phyloP scores from a whole-genome alignment of 2,329 filamentous ascomycete genomes.

The Cadophora gregata region DNA sequence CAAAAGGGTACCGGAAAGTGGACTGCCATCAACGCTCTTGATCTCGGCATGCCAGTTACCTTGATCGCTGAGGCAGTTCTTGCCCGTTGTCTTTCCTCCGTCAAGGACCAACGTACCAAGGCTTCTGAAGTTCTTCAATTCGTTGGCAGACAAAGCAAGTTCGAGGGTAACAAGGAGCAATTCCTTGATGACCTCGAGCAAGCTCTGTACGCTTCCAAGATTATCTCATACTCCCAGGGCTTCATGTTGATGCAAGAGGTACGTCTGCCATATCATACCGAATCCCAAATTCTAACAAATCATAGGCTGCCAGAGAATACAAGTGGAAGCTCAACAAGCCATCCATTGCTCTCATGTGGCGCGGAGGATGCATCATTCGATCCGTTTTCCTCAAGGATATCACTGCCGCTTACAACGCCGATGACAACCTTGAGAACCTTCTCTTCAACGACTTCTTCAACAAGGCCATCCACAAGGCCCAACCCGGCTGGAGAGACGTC shows the following conservation, averaged over 20 bases:
- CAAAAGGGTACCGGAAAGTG: constrained; percentile 99
- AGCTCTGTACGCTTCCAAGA: constrained; percentile 99
- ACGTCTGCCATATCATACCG: constrained; percentile 46
- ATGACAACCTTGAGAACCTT: constrained; percentile 96
- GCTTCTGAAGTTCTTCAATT: constrained; percentile 79
- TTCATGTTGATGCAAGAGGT: constrained; percentile 99
- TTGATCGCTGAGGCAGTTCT: constrained; percentile 98
- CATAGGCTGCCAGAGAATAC: constrained; percentile 91
- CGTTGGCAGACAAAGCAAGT: constrained; percentile 76
- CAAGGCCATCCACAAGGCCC: constrained; percentile 96
- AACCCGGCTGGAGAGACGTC: constrained; percentile 89
- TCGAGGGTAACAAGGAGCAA: constrained; percentile 88
- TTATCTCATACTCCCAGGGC: constrained; percentile 98
- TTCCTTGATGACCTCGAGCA: constrained; percentile 98
- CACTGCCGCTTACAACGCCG: constrained; percentile 91
- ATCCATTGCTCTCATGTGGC: constrained; percentile 99
- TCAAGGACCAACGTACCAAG: constrained; percentile 90
- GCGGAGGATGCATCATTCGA: constrained; percentile 99
- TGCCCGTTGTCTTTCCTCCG: constrained; percentile 87
- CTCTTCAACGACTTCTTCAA: constrained; percentile 99
- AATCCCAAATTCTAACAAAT: constrained; percentile 34
- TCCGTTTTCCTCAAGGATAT: constrained; percentile 99
- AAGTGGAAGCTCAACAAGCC: constrained; percentile 99
- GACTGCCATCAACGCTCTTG: constrained; percentile 98
- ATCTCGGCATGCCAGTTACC: constrained; percentile 98